Base-by-base conservation (phyloP, 2,329 filamentous ascomycete genomes). In the Escovopsis weberi region DNA sequence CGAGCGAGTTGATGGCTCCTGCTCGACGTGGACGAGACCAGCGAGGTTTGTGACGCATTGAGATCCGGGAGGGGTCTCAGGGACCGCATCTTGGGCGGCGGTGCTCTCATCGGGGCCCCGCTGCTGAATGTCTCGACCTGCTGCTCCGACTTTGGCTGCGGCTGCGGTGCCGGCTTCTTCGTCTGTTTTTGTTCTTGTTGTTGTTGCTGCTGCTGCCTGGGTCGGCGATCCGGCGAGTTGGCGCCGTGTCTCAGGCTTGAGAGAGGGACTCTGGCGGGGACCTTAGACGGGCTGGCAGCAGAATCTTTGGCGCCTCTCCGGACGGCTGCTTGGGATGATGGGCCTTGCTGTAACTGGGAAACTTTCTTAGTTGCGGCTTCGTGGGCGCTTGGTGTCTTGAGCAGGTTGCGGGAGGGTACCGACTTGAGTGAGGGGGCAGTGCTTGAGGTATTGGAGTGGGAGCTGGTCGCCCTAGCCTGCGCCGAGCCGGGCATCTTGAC, bases 41-140 rank as follows among this genome's bases (percentile, higher is more conserved):
- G 75, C 6, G 64, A 64, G 48, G 69, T 70, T 12, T 49, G 50
- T 0, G 70, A 69, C 0, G 70, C 68, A 45, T 71, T 68, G 15
- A 77, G 61, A 40, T 74, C 69, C 2, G 69, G 66, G 8, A 68
- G 61, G 7, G 67, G 63, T 38, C 64, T 56, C 40, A 95, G 70
- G 36, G 93, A 86, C 50, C 89, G 80, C 87, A 96, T 95, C 60
- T 87, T 91, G 39, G 89, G 89, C 11, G 88, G 88, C 33, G 86
- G 85, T 2, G 80, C 80, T 47, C 78, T 70, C 55, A 70, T 59
- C 0, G 74, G 75, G 41, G 75, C 73, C 26, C 70, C 74, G 23
- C 67, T 64, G 12, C 74, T 69, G 43, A 75, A 58, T 41, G 68
- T 65, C 37, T 23, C 23, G 23, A 23, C 23, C 23, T 69, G 64